Evolutionary conservation across 306 rosid genomes (phyloP).

Genomic region (Lupinus albus): DNA sequence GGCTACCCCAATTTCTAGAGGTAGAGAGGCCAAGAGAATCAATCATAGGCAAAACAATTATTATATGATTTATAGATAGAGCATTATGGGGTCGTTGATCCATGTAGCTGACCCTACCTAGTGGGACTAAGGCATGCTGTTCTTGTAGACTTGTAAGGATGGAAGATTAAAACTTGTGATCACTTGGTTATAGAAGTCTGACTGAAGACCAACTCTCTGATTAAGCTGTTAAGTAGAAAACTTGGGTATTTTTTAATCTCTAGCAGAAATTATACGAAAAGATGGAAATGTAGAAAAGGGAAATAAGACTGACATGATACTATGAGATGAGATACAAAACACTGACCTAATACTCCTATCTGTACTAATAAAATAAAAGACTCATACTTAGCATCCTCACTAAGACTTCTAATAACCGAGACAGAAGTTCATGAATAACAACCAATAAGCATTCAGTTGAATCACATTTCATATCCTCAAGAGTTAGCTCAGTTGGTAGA

Average conservation of each 20-base stretch:
- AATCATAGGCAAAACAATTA: too few species aligned
- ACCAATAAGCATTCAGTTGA: conserved; percentile 3
- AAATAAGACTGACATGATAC: conserved; percentile 1
- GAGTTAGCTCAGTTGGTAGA: too few species aligned
- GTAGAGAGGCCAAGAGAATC: too few species aligned
- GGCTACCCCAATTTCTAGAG: too few species aligned
- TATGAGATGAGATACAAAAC: neutral
- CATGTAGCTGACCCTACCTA: too few species aligned
- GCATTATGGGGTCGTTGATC: too few species aligned
- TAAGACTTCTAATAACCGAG: conserved; percentile 18
- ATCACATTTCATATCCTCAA: too few species aligned
- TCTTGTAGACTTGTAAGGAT: neutral
- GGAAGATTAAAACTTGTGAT: neutral
- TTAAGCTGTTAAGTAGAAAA: conserved; percentile 18
- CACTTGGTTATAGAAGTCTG: conserved; percentile 4
- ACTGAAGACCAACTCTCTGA: conserved; percentile 16
- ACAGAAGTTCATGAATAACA: conserved; percentile 21
- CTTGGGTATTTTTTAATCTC: conserved; percentile 15
- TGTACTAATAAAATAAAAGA: too few species aligned
- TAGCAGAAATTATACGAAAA: conserved; percentile 2
- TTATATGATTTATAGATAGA: too few species aligned
- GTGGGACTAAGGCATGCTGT: too few species aligned
- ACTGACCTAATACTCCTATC: conserved; percentile 1
- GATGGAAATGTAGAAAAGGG: neutral
- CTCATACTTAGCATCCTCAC: too few species aligned